Evolutionary conservation across 1,139 yeast genomes (phyloP).

Genomic region (Diutina pseudorugosa): DNA sequence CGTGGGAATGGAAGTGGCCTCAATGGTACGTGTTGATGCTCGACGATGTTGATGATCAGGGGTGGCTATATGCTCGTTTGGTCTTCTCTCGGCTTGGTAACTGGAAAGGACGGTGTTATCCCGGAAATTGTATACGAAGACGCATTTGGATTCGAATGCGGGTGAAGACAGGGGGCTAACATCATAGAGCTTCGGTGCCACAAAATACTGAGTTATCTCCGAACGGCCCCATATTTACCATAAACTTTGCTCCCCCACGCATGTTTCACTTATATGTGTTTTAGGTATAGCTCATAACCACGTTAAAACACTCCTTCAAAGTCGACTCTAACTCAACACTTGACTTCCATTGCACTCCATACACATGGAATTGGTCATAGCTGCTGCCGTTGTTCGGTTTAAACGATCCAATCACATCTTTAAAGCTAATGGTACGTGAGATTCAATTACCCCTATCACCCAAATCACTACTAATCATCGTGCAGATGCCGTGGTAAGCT

Average conservation of each 20-base stretch:
- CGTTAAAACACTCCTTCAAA: neutral
- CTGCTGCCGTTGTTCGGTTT: neutral
- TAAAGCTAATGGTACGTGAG: neutral
- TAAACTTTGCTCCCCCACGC: neutral
- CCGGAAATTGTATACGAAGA: constrained; percentile 45
- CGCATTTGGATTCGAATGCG: constrained; percentile 48
- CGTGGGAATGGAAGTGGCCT: constrained; percentile 67
- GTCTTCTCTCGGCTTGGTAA: constrained; percentile 20
- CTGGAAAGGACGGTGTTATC: constrained; percentile 51
- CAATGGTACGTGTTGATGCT: constrained; percentile 65
- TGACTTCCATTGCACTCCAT: neutral
- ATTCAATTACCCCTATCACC: neutral
- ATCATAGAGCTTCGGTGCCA: neutral
- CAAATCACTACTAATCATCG: neutral
- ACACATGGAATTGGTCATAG: neutral
- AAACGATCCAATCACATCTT: neutral
- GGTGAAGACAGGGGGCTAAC: constrained; percentile 2
- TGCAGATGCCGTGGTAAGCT: neutral
- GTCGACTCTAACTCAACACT: no score
- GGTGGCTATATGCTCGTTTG: constrained; percentile 54
- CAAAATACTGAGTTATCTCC: neutral
- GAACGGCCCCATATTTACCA: neutral
- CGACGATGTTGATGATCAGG: constrained; percentile 63
- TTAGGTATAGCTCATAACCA: neutral
- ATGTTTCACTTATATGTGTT: neutral